These are phyloP conservation scores for Chytriomyces sp. DNA, from an alignment of 192 early-diverging fungal species.

Conservation along the genomic window DNA sequence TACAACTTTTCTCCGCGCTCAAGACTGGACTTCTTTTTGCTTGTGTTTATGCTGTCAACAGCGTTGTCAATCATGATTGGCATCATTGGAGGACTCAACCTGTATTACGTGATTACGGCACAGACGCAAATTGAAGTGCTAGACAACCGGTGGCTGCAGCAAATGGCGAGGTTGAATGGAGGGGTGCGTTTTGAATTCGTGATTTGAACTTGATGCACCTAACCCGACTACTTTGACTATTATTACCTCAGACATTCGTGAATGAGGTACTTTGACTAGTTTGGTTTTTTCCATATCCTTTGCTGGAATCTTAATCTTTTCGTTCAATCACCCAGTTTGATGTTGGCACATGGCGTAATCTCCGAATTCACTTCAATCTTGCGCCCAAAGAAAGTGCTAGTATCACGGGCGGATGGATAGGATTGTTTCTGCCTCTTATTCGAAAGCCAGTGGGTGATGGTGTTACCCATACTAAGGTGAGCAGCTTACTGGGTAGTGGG, in stretches of 20 bases:
- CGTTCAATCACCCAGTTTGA: conserved; percentile 38
- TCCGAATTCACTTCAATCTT: conserved; percentile 52
- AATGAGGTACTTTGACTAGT: conserved; percentile 29
- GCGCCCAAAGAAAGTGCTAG: conserved; percentile 14
- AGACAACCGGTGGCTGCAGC: conserved; percentile 23
- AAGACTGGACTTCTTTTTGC: conserved; percentile 27
- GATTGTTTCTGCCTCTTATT: background rate
- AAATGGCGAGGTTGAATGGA: conserved; percentile 32
- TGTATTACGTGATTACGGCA: conserved; percentile 47
- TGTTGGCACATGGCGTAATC: conserved; percentile 48
- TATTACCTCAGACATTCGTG: conserved; percentile 17
- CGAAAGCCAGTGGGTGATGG: conserved; percentile 19
- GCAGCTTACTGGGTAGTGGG: too few species aligned
- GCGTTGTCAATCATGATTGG: conserved; percentile 41
- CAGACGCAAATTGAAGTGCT: conserved; percentile 56
- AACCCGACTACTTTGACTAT: background rate
- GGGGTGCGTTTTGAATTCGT: conserved; percentile 30
- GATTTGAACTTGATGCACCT: background rate
- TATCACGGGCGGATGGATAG: conserved; percentile 6
- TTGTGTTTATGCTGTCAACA: conserved; percentile 35
- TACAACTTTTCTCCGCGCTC: background rate
- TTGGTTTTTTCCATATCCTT: background rate
- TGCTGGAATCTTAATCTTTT: background rate
- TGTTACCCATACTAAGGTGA: conserved; percentile 21
- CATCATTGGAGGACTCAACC: conserved; percentile 43